phyloP scores from a whole-genome alignment of 345 rosid genomes.

The Eucalyptus shirleyi region DNA sequence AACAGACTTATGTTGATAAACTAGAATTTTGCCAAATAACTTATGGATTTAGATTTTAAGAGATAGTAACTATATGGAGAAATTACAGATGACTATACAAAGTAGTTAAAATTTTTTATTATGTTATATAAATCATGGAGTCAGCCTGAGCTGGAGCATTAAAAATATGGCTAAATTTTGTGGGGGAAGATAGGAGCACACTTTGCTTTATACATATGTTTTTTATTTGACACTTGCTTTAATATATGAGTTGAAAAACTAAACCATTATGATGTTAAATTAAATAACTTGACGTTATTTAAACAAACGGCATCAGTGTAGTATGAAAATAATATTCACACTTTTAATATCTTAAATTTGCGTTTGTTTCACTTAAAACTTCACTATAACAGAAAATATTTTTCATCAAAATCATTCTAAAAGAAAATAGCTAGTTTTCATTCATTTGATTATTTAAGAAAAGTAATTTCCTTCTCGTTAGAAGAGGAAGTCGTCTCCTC shows the following conservation, averaged over 20 bases:
- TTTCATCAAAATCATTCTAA: too few relatives aligned
- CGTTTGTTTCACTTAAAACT: background rate
- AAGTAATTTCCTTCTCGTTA: too few relatives aligned
- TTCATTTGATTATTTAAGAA: too few relatives aligned
- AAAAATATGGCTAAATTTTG: background rate
- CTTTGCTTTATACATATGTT: background rate
- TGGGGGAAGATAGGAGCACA: background rate
- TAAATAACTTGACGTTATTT: too few relatives aligned
- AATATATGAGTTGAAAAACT: too few relatives aligned
- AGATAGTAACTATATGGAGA: background rate
- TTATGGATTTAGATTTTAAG: background rate
- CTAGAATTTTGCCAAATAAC: background rate
- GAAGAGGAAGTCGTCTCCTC: too few relatives aligned
- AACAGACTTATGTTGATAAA: background rate
- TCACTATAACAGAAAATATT: too few relatives aligned
- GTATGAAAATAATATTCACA: background rate
- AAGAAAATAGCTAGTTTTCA: too few relatives aligned
- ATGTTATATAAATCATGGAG: background rate
- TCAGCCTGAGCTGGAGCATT: background rate
- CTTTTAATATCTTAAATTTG: background rate
- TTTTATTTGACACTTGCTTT: too few relatives aligned
- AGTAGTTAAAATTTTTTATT: background rate
- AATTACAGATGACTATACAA: background rate
- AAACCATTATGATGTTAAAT: too few relatives aligned
- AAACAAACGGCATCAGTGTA: fast-evolving